Evolutionary conservation across 2,329 filamentous ascomycete genomes (phyloP).

Genomic region (Cladosporium sp.): DNA sequence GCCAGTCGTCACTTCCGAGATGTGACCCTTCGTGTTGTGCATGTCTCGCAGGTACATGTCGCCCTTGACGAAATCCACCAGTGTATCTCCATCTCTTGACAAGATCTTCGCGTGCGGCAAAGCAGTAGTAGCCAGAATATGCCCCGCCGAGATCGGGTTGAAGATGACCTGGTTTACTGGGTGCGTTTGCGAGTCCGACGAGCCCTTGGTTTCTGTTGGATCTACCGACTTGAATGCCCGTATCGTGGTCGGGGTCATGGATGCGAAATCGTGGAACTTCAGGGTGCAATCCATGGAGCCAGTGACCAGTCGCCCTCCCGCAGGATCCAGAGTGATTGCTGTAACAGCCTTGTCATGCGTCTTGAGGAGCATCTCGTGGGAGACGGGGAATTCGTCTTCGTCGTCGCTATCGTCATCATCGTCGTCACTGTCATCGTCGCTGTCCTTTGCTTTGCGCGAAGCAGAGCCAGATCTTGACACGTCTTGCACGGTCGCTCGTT

Average conservation of each 20-base stretch:
- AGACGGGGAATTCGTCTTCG: constrained; percentile 84
- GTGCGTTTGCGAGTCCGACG: constrained; percentile 73
- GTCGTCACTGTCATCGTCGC: constrained; percentile 44
- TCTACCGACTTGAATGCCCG: constrained; percentile 91
- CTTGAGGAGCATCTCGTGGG: constrained; percentile 88
- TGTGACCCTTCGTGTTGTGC: constrained; percentile 95
- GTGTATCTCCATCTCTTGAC: constrained; percentile 77
- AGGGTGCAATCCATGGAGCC: constrained; percentile 86
- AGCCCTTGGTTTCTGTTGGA: constrained; percentile 72
- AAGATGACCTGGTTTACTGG: constrained; percentile 83
- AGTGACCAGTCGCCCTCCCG: constrained; percentile 80
- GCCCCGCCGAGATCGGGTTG: constrained; percentile 73
- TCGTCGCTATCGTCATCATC: constrained; percentile 63
- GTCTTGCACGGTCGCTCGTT: constrained; percentile 43
- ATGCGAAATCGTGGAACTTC: constrained; percentile 91
- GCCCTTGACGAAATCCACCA: constrained; percentile 90
- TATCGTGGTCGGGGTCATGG: constrained; percentile 91
- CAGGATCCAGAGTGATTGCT: constrained; percentile 75
- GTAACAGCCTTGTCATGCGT: constrained; percentile 88
- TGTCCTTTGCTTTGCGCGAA: constrained; percentile 25
- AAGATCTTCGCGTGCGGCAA: constrained; percentile 87
- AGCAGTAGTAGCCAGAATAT: constrained; percentile 82
- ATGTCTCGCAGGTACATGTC: constrained; percentile 98
- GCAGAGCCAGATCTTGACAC: not conserved
- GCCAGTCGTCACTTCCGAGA: constrained; percentile 83